phyloP scores from a whole-genome alignment of 2,329 filamentous ascomycete species.

The Didymella lethalis region DNA sequence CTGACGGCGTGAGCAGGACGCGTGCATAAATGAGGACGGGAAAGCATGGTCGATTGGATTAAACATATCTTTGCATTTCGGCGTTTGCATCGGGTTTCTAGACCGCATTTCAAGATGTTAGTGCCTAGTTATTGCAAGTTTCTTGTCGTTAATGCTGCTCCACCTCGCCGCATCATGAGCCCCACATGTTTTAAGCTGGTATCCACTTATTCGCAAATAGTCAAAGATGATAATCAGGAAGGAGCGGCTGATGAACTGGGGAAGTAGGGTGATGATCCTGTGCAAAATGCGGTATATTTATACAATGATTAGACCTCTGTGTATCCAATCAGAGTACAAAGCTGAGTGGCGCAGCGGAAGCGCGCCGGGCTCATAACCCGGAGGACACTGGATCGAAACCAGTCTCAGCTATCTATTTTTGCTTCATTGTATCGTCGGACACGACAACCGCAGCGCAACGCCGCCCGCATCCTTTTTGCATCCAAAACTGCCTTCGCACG shows the following conservation, averaged over 20 bases:
- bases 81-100: not conserved
- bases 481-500: not conserved
- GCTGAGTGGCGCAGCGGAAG: slow-evolving; percentile 45
- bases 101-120: not conserved
- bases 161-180: not conserved
- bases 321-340: slow-evolving; percentile 23
- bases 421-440: slow-evolving; percentile 7
- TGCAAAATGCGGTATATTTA: too few relatives aligned
- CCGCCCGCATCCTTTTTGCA: not conserved
- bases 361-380: slow-evolving; percentile 46
- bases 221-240: too few relatives aligned
- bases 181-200: not conserved
- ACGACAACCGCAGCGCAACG: not conserved
- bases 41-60: not conserved
- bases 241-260: too few relatives aligned
- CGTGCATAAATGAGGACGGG: not conserved
- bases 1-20: slow-evolving; percentile 67
- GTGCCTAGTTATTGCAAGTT: not conserved
- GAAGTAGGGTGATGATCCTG: too few relatives aligned
- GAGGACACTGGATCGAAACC: slow-evolving; percentile 46
- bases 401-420: slow-evolving; percentile 34
- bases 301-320: too few relatives aligned
- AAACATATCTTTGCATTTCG: too few relatives aligned
- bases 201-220: not conserved
- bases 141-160: not conserved